Evolutionary conservation across 176 grass and related monocot genomes (phyloP).

Genomic region (Juncus effusus): DNA sequence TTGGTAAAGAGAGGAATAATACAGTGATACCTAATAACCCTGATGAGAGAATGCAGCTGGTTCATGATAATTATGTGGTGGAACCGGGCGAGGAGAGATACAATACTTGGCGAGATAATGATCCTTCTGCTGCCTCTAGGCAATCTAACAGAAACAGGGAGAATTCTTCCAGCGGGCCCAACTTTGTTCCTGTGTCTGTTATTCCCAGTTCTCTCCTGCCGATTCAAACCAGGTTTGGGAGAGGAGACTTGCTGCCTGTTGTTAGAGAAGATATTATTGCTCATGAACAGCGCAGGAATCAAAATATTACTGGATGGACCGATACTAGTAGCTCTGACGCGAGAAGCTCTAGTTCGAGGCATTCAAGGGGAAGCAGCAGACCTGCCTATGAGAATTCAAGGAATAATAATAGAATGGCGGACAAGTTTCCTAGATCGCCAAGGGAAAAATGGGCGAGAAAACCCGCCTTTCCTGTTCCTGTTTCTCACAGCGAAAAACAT

Average conservation of each 20-base stretch:
- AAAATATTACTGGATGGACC: constrained; percentile 38
- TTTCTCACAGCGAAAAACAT: constrained; percentile 30
- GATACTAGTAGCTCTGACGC: constrained; percentile 33
- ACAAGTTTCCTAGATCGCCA: constrained; percentile 39
- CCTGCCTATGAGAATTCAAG: constrained; percentile 35
- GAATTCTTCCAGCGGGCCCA: constrained; percentile 25
- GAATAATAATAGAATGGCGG: constrained; percentile 35
- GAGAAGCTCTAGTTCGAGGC: constrained; percentile 35
- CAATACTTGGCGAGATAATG: constrained; percentile 43
- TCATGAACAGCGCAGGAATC: constrained; percentile 38
- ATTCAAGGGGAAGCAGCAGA: constrained; percentile 41
- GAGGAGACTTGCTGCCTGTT: constrained; percentile 31
- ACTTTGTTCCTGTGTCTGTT: constrained; percentile 18
- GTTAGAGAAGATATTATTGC: constrained; percentile 37
- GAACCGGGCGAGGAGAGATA: constrained; percentile 36
- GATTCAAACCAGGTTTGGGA: constrained; percentile 37
- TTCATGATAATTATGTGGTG: constrained; percentile 47
- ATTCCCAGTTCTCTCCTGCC: constrained; percentile 16
- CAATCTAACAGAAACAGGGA: constrained; percentile 34
- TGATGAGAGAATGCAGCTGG: constrained; percentile 36
- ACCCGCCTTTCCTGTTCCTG: constrained; percentile 32
- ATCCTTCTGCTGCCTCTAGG: constrained; percentile 35
- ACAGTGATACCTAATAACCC: constrained; percentile 26
- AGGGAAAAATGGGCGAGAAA: constrained; percentile 72
- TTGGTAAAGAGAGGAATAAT: constrained; percentile 38